phyloP scores from a whole-genome alignment of 2,329 filamentous ascomycete species.

The Stachybotrys echinatus region DNA sequence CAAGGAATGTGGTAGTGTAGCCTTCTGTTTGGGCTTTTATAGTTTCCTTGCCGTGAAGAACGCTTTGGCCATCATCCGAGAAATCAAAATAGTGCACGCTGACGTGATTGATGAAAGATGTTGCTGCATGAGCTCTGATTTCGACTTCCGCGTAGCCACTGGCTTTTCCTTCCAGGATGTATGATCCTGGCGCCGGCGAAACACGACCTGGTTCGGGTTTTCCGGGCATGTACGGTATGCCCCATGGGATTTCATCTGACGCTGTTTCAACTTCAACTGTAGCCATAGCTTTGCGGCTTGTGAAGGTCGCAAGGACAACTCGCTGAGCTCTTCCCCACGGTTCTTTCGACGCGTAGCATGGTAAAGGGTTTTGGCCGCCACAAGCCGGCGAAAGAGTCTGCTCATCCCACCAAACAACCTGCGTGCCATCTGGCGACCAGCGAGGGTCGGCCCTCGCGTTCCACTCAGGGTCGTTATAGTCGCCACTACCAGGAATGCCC shows the following conservation, averaged over 20 bases:
- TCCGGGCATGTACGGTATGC: background rate
- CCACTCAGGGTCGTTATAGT: constrained; percentile 40
- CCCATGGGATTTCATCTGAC: background rate
- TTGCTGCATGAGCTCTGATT: background rate
- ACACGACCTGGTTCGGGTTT: constrained; percentile 8
- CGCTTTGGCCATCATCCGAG: constrained; percentile 26
- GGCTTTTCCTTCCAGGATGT: background rate
- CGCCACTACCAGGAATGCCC: constrained; percentile 20
- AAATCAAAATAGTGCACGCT: constrained; percentile 28
- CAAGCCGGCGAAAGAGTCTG: constrained; percentile 32
- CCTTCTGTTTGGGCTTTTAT: constrained; percentile 19
- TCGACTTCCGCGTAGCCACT: background rate
- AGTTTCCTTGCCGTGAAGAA: constrained; percentile 28
- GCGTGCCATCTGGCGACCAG: constrained; percentile 34
- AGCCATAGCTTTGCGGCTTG: constrained; percentile 20
- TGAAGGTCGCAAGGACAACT: constrained; percentile 35
- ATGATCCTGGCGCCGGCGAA: constrained; percentile 7
- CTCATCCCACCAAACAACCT: constrained; percentile 36
- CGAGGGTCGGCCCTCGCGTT: constrained; percentile 40
- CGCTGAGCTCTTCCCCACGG: constrained; percentile 30
- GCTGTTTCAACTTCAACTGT: background rate
- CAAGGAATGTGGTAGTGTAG: constrained; percentile 16
- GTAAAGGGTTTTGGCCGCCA: constrained; percentile 35
- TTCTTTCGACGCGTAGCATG: constrained; percentile 32
- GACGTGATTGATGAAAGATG: constrained; percentile 16